Evolutionary conservation across 2,329 filamentous ascomycete genomes (phyloP), one percentile per base, ranked within the genome.

Genomic region (Ilyonectria sp.): DNA sequence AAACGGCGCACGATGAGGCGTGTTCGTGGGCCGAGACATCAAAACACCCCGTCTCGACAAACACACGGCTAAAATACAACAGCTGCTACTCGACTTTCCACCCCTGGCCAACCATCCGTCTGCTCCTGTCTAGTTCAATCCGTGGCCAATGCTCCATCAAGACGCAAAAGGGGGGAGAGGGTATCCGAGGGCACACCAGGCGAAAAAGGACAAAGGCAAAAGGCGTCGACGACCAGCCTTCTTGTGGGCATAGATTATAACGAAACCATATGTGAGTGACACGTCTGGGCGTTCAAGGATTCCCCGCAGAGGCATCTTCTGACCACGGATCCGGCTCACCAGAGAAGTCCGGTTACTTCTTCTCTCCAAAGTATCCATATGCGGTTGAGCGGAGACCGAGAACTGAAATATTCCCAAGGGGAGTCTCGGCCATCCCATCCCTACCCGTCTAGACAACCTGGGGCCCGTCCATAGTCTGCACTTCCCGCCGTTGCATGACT

Each of bases 21-120:
- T 73, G 67, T 70, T 73, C 71, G 69, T 69, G 69, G 74, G 73
- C 67, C 72, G 76, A 79, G 76, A 79, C 77, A 72, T 78, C 73
- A 71, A 77, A 75, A 71, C 73, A 77, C 73, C 71, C 69, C 69
- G 74, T 75, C 77, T 77, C 76, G 75, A 72, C 74, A 76, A 70
- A 75, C 75, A 74, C 76, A 75, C 74, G 70, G 75, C 76, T 81
- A 81, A 80, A 81, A 81, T 82, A 82, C 79, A 82, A 79, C 76
- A 79, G 75, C 76, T 77, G 75, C 75, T 76, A 72, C 77, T 79
- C 74, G 70, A 71, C 69, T 65, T 69, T 47, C 47, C 66, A 71
- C 69, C 65, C 68, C 70, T 59, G 71, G 71, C 72, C 71, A 76
- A 72, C 73, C 73, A 69, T 75, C 72, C 76, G 71, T 78, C 76